phyloP scores from a whole-genome alignment of 2,329 filamentous ascomycete species.

The Cercospora berteroae region DNA sequence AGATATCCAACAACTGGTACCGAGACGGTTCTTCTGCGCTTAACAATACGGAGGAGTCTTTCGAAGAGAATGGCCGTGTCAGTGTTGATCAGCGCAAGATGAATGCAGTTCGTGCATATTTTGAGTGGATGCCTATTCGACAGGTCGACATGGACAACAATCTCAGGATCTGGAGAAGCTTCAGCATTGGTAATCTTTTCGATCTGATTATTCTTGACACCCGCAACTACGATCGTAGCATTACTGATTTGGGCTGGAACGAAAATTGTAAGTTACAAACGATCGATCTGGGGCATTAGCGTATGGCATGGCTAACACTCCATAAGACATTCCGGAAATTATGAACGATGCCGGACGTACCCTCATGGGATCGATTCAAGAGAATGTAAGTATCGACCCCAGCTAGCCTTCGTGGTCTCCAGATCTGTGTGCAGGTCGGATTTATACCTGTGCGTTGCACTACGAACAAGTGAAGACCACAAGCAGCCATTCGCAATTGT shows the following conservation, averaged over 20 bases:
- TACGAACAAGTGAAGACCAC: no score
- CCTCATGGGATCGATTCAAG: slow-evolving; percentile 31
- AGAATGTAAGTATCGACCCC: slow-evolving; percentile 19
- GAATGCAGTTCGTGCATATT: slow-evolving; percentile 46
- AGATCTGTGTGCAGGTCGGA: no score
- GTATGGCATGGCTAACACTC: slow-evolving; percentile 12
- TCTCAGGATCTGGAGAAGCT: slow-evolving; percentile 44
- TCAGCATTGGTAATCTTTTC: slow-evolving; percentile 43
- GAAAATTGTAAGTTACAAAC: no score
- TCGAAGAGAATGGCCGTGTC: slow-evolving; percentile 41
- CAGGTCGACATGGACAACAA: slow-evolving; percentile 48
- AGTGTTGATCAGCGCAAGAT: slow-evolving; percentile 48
- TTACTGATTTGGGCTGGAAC: slow-evolving; percentile 40
- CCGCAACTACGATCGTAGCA: slow-evolving; percentile 44
- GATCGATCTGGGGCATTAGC: no score
- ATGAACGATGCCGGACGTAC: slow-evolving; percentile 33
- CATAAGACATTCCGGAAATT: slow-evolving; percentile 22
- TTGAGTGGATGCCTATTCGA: slow-evolving; percentile 47
- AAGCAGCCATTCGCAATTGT: no score
- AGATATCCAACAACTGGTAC: slow-evolving; percentile 45
- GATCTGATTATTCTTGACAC: slow-evolving; percentile 48
- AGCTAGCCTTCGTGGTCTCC: neutral
- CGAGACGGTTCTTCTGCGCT: slow-evolving; percentile 42
- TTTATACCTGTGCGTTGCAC: no score
- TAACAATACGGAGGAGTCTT: slow-evolving; percentile 47